Percentiles rank a stretch among this genome's conserved stretches.
phyloP scores from a whole-genome alignment of 495 filamentous ascomycete genomes.

The Extremus antarcticus region DNA sequence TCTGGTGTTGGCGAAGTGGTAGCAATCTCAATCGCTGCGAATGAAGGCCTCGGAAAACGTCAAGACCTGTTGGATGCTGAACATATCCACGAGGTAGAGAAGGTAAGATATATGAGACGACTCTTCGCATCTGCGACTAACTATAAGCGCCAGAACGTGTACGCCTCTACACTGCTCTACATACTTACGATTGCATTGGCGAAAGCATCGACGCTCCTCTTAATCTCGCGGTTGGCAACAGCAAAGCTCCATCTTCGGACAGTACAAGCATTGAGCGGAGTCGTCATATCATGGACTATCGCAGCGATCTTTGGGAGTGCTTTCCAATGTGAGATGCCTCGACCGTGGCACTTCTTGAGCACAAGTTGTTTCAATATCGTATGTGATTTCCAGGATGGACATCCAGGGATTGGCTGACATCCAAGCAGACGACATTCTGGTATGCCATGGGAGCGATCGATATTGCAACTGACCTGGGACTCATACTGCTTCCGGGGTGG shows the following conservation, averaged over 20 bases:
- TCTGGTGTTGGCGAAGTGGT: not conserved
- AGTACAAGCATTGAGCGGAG: not conserved
- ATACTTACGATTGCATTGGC: not conserved
- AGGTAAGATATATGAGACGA: too few relatives aligned
- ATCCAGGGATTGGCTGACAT: not conserved
- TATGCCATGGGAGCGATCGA: not conserved
- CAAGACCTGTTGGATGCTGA: not conserved
- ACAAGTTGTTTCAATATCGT: not conserved
- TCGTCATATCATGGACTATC: not conserved
- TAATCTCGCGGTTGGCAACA: not conserved
- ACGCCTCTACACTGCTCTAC: not conserved
- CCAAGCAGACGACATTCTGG: not conserved
- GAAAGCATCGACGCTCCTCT: not conserved
- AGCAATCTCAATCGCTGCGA: not conserved
- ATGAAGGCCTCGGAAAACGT: not conserved
- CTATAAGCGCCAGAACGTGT: not conserved
- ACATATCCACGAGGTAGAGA: not conserved
- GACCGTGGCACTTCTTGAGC: not conserved
- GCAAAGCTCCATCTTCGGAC: not conserved
- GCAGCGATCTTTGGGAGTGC: not conserved
- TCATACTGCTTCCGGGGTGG: not conserved
- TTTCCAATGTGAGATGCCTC: not conserved
- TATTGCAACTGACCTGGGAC: not conserved
- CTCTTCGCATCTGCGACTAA: not conserved
- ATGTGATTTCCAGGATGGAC: not conserved